Conservation (phyloP, 495 filamentous ascomycete genomes). For the Recurvomyces mirabilis region DNA sequence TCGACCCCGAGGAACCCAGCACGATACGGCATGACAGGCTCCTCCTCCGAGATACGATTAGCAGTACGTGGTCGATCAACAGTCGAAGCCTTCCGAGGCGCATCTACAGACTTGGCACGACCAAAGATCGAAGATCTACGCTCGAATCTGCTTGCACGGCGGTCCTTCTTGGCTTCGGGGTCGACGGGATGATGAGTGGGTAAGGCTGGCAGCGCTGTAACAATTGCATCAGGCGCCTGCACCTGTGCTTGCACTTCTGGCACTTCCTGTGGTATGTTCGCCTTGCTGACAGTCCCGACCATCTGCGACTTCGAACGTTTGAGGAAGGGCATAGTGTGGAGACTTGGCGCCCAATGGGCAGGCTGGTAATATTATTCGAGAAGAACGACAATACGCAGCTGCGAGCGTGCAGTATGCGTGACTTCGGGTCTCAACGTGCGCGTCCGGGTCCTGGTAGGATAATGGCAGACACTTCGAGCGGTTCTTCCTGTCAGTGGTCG, state of each 20-base stretch:
- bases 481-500: too few species aligned
- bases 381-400: too few species aligned
- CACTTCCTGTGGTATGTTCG: too few species aligned
- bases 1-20: not conserved
- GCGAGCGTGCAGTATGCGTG: too few species aligned
- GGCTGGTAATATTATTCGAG: too few species aligned
- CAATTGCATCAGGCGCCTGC: too few species aligned
- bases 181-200: not conserved
- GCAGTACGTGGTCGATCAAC: not conserved
- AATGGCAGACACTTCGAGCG: too few species aligned
- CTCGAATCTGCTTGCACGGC: not conserved
- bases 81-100: not conserved
- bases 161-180: not conserved
- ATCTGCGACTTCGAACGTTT: not conserved
- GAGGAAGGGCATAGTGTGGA: not conserved
- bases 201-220: too few species aligned
- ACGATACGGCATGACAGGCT: not conserved
- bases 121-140: slow-evolving; percentile 1
- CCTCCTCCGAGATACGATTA: not conserved
- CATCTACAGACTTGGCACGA: not conserved
- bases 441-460: too few species aligned
- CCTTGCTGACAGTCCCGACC: not conserved
- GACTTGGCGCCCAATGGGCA: not conserved
- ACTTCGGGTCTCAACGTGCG: too few species aligned
- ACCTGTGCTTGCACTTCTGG: too few species aligned